A percentile compares a stretch with the other conserved stretches of the same genome.
Conservation (phyloP, 495 filamentous ascomycete genomes). For the Pyrenopolyporus hunteri region DNA sequence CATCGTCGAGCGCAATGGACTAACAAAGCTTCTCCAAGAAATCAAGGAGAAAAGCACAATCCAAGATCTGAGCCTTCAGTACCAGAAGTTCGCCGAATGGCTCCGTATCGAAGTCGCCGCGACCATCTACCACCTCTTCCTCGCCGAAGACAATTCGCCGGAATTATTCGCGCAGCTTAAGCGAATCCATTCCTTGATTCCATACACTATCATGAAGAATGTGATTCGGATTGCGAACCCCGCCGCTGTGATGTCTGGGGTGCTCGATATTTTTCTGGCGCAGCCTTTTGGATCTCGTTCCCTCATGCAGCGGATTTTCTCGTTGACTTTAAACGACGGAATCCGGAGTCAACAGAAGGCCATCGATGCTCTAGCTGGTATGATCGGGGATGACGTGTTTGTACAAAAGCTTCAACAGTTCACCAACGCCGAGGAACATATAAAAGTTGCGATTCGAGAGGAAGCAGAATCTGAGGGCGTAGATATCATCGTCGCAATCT, state of each 20-base stretch:
- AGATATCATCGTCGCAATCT: conserved; percentile 83
- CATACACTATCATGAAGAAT: conserved; percentile 92
- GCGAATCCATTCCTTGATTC: conserved; percentile 89
- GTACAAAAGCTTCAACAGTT: conserved; percentile 82
- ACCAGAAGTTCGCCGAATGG: conserved; percentile 99
- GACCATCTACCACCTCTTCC: conserved; percentile 95
- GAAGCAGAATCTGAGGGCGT: conserved; percentile 73
- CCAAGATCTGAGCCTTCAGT: conserved; percentile 86
- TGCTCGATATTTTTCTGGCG: conserved; percentile 93
- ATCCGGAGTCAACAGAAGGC: conserved; percentile 82
- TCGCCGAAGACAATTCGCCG: conserved; percentile 96
- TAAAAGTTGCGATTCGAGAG: conserved; percentile 73
- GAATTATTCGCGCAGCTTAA: conserved; percentile 94
- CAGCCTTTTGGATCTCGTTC: conserved; percentile 91
- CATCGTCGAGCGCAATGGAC: conserved; percentile 70
- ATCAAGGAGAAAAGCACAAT: conserved; percentile 87
- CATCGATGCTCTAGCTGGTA: conserved; percentile 74
- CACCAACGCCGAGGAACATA: conserved; percentile 70
- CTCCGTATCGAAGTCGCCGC: conserved; percentile 95
- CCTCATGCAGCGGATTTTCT: conserved; percentile 90
- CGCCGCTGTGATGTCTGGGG: conserved; percentile 89
- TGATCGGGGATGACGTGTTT: conserved; percentile 80
- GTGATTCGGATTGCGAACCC: conserved; percentile 96
- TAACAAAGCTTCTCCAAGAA: conserved; percentile 91
- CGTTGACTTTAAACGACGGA: conserved; percentile 87